Percentiles rank a stretch among this genome's conserved stretches.
Conservation (phyloP, 805 yeast species). For the Candida succiphila region DNA sequence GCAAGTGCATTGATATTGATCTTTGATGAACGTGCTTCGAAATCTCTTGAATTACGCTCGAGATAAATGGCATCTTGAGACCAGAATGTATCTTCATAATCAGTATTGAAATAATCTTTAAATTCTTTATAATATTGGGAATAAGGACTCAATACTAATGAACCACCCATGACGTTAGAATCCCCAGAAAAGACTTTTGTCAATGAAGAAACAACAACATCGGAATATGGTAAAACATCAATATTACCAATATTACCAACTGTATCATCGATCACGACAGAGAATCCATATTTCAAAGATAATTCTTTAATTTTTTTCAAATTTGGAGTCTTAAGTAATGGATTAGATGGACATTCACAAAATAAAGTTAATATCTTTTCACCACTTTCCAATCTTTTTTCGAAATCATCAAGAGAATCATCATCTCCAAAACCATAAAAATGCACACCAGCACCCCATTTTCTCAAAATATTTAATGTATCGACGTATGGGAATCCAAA, state of each 20-base stretch:
- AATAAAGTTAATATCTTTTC: slow-evolving; percentile 67
- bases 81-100: slow-evolving; percentile 76
- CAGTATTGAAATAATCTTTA: slow-evolving; percentile 37
- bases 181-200: slow-evolving; percentile 93
- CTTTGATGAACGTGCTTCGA: slow-evolving; percentile 47
- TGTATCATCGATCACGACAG: slow-evolving; percentile 87
- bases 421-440: slow-evolving; percentile 83
- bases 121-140: slow-evolving; percentile 40
- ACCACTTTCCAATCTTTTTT: slow-evolving; percentile 48
- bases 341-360: slow-evolving; percentile 94
- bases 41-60: slow-evolving; percentile 91
- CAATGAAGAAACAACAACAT: slow-evolving; percentile 75
- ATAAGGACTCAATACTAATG: slow-evolving; percentile 65
- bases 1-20: slow-evolving; percentile 48
- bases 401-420: slow-evolving; percentile 54
- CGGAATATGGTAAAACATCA: slow-evolving; percentile 75
- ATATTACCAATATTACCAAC: slow-evolving; percentile 85
- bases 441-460: slow-evolving; percentile 87
- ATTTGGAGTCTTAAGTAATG: slow-evolving; percentile 81
- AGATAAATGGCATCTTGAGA: slow-evolving; percentile 87
- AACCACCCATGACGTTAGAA: slow-evolving; percentile 93
- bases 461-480: slow-evolving; percentile 72
- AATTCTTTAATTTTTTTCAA: slow-evolving; percentile 52
- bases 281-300: slow-evolving; percentile 62
- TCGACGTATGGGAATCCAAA: slow-evolving; percentile 97